Conservation (phyloP, 2,329 filamentous ascomycete species). For the Zopfia rhizophila region DNA sequence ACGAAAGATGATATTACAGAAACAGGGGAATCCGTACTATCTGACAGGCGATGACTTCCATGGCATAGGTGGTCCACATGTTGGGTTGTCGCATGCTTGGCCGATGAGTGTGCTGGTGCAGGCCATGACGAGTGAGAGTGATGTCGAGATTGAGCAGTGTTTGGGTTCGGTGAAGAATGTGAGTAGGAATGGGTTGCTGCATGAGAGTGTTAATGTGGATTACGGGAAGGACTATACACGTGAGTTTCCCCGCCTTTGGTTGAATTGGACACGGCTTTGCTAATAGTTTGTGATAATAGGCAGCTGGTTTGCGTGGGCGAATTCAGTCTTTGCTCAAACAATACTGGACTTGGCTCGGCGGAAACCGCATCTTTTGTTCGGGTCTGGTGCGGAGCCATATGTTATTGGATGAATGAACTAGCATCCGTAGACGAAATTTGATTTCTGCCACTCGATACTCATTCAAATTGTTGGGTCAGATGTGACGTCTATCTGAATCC, state of each 20-base stretch:
- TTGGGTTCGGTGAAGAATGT: conserved; percentile 79
- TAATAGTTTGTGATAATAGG: conserved; percentile 52
- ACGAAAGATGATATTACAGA: conserved; percentile 80
- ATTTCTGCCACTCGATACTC: too few species aligned
- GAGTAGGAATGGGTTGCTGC: conserved; percentile 81
- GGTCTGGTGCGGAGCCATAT: conserved; percentile 69
- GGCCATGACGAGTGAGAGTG: conserved; percentile 86
- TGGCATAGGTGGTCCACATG: conserved; percentile 86
- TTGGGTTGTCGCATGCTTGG: conserved; percentile 92
- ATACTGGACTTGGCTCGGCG: conserved; percentile 88
- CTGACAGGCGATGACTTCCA: conserved; percentile 79
- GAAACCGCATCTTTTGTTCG: conserved; percentile 89
- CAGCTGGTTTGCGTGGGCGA: conserved; percentile 98
- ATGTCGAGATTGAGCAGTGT: conserved; percentile 80
- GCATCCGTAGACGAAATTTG: too few species aligned
- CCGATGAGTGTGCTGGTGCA: conserved; percentile 95
- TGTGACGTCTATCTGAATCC: too few species aligned
- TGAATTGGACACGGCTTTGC: background rate
- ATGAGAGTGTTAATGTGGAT: conserved; percentile 92
- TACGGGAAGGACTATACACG: conserved; percentile 76
- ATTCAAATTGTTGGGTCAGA: too few species aligned
- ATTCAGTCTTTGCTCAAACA: conserved; percentile 93
- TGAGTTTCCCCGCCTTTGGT: conserved; percentile 48
- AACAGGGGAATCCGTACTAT: conserved; percentile 87
- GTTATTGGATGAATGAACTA: conserved; percentile 8